phyloP scores from a whole-genome alignment of 2,329 filamentous ascomycete genomes.

The Alternaria metachromatica region DNA sequence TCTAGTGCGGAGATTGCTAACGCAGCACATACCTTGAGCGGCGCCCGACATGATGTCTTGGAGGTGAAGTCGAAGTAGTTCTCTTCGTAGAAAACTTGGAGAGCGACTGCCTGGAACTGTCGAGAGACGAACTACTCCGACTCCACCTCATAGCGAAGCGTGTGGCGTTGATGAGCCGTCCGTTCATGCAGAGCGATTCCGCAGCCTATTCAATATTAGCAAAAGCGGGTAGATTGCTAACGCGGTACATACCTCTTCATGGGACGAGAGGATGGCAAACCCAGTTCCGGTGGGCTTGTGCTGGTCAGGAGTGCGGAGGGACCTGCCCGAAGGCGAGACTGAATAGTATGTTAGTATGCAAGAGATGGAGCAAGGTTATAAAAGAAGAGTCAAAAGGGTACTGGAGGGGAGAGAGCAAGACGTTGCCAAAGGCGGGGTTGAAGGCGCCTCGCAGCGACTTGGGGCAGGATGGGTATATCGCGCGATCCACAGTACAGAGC shows the following conservation, averaged over 20 bases:
- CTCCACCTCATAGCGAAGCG: neutral
- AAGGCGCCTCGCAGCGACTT: neutral
- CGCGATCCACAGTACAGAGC: neutral
- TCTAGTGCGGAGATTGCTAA: neutral
- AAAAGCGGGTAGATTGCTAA: neutral
- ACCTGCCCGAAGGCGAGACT: neutral
- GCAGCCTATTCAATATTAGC: slow-evolving; percentile 70
- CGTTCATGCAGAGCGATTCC: slow-evolving; percentile 98
- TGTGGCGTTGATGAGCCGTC: slow-evolving; percentile 43
- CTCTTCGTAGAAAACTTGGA: neutral
- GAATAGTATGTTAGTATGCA: neutral
- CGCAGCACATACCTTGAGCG: neutral
- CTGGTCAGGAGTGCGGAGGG: slow-evolving; percentile 93
- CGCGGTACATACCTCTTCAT: slow-evolving; percentile 81
- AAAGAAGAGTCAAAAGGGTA: neutral
- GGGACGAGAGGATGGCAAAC: slow-evolving; percentile 97
- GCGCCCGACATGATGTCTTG: neutral
- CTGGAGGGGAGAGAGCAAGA: slow-evolving; percentile 9
- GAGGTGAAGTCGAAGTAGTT: neutral
- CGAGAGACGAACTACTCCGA: neutral
- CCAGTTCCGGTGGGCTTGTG: slow-evolving; percentile 98
- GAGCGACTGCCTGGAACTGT: neutral
- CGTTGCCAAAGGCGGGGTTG: slow-evolving; percentile 8
- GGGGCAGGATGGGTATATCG: neutral
- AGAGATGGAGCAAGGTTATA: neutral